phyloP scores from a whole-genome alignment of 805 yeast genomes.

The Metschnikowia orientalis region DNA sequence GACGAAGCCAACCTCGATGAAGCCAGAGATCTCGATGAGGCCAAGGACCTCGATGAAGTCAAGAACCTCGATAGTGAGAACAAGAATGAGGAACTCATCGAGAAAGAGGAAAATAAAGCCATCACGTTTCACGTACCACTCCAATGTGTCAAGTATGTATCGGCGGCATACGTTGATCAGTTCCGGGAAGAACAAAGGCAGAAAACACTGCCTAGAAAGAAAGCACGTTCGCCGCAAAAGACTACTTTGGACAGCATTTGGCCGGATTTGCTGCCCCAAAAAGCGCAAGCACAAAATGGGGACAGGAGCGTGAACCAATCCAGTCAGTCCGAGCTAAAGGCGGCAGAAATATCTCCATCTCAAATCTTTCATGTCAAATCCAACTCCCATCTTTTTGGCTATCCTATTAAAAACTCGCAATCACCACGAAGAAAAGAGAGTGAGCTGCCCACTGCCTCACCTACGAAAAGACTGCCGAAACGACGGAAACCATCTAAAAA shows the following conservation, averaged over 20 bases:
- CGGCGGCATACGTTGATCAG: slow-evolving; percentile 13
- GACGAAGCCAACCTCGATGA: neutral
- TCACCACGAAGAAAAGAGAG: too few relatives aligned
- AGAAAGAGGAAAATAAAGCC: slow-evolving; percentile 12
- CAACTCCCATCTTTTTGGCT: too few relatives aligned
- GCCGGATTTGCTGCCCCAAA: slow-evolving; percentile 12
- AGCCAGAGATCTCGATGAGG: neutral
- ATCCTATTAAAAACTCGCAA: too few relatives aligned
- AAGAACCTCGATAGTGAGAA: slow-evolving; percentile 1
- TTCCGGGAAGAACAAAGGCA: slow-evolving; percentile 8
- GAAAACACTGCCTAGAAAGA: slow-evolving; percentile 17
- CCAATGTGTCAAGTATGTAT: slow-evolving; percentile 15
- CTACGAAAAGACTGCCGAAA: slow-evolving; percentile 7
- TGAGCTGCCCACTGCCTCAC: too few relatives aligned
- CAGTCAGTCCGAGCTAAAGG: too few relatives aligned
- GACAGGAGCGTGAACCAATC: too few relatives aligned
- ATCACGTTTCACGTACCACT: slow-evolving; percentile 17
- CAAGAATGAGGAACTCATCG: slow-evolving; percentile 7
- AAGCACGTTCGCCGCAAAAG: slow-evolving; percentile 18
- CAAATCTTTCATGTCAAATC: too few relatives aligned
- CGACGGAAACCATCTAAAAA: slow-evolving; percentile 7
- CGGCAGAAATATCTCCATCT: too few relatives aligned
- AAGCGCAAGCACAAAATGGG: neutral
- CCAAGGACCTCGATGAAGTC: slow-evolving; percentile 1
- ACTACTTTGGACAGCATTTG: slow-evolving; percentile 25